Base-by-base conservation (phyloP, 139 green algal genomes). In the Ettlia oleoabundans region DNA sequence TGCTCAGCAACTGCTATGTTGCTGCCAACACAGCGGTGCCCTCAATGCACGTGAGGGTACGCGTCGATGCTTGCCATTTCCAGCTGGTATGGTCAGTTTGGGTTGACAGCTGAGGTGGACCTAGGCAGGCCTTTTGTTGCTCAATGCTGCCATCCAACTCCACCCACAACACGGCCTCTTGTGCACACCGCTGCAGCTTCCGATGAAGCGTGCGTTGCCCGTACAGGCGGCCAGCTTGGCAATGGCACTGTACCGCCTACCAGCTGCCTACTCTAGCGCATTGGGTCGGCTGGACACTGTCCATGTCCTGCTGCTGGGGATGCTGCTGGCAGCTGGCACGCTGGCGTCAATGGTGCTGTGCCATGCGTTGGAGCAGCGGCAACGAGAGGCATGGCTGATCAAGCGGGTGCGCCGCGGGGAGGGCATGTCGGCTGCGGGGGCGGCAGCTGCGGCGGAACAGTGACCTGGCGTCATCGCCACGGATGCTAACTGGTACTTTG, bases 221-320 rank as follows among this genome's bases (percentile, higher is more conserved):
- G 47, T 65, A 30, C 71, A 66, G 5, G 33, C 32, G 15, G 21
- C 30, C 47, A 35, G 71, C 71, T 32, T 78, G 43, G 71, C 47
- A 22, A 30, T 78, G 30, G 71, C 71, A 2, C 72, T 79, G 51
- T 37, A 67, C 51, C 70, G 43, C 70, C 70, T 77, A 15, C 70
- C 70, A 1, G 7, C 7, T 15, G 42, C 70, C 22, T 77, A 77
- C 32, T 13, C 70, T n/a, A 26, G 18, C 24, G 53, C 38, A 2
- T 51, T 79, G 26, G 72, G 72, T 8, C 52, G 22, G 26, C 2
- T 79, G 21, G 72, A 79, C 52, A 53, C 72, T 2, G 72, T 79
- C 33, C 72, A 79, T 51, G 21, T 79, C 10, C 53, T 79, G 72
- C 72, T 79, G 72, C 72, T 79, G 72, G 72, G 51, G 6, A 30